Base-by-base conservation (phyloP, 2,329 filamentous ascomycete species). In the Bretziella fagacearum region DNA sequence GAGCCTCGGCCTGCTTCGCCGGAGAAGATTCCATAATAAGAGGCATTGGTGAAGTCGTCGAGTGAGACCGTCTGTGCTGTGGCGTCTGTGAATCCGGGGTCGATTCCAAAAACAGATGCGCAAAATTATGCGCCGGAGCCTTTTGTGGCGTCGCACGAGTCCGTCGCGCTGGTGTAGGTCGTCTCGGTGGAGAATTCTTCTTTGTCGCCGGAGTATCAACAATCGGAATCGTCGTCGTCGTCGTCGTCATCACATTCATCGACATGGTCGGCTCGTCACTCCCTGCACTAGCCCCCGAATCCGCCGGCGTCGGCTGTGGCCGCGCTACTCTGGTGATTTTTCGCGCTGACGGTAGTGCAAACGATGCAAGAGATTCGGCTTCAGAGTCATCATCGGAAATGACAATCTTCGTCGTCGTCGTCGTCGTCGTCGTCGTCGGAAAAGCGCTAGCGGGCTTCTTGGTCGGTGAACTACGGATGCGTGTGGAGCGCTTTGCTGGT, bases 81-180 rank as follows among this genome's bases (percentile, higher is more conserved):
- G 17, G 8, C 35, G 8, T 39, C 10, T 23, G 13, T 23, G 3
- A 18, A 15, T 43, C 39, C 8, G 46, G 39, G 5, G 46, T 43
- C 13, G 46, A 48, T 17, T 48, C 39, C 11, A 44, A 15, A 33
- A 44, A 48, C 26, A 48, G 18, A 27, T 48, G 20, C 5, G 37
- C 27, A 36, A 48, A 48, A 7, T 27, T 32, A 6, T 27, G 27
- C 13, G 17, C 10, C 4, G 37, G 4, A 5, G 20, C 26, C 6
- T 30, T 33, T 7, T 39, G 8, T 39, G 27, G 27, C 27, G 27
- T 7, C n/a, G 27, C 27, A 10, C n/a, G 10, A 11, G 40, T 43
- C 15, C n/a, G 25, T n/a, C 44, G 37, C 15, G 42, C 47, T 26
- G 47, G 47, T 6, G 47, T 49, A 6, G 47, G 25, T 43, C 43